A percentile compares a stretch with the other conserved stretches of the same genome.
phyloP scores from a whole-genome alignment of 805 yeast genomes.

The Starmerella stellata region DNA sequence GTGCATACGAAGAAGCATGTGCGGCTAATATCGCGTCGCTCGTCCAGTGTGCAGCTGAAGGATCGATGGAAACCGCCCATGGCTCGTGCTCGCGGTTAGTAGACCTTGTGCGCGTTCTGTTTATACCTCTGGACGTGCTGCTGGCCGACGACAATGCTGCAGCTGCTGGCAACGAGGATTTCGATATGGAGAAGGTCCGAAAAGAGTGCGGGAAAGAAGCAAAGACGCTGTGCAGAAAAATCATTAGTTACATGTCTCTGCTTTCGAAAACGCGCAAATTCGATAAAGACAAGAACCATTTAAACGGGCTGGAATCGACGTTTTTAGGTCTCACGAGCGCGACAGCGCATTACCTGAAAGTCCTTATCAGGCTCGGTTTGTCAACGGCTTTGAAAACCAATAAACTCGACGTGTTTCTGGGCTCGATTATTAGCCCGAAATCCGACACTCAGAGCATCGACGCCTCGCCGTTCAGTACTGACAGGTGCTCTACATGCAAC shows the following conservation, averaged over 20 bases:
- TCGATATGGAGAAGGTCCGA: not conserved
- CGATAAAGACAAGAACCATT: constrained; percentile 7
- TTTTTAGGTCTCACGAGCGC: constrained; percentile 71
- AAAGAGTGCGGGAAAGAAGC: constrained; percentile 33
- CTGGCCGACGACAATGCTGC: not conserved
- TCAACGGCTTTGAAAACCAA: constrained; percentile 56
- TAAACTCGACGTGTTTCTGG: constrained; percentile 43
- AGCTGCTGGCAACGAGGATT: not conserved
- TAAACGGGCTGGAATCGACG: constrained; percentile 19
- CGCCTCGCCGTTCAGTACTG: constrained; percentile 35
- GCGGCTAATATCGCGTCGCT: constrained; percentile 82
- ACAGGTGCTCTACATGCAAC: constrained; percentile 52
- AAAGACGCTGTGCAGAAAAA: constrained; percentile 67
- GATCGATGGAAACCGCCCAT: constrained; percentile 50
- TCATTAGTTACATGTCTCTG: constrained; percentile 74
- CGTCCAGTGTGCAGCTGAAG: constrained; percentile 67
- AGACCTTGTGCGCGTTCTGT: constrained; percentile 54
- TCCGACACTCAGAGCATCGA: constrained; percentile 7
- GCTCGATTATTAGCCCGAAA: constrained; percentile 23
- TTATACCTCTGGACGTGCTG: constrained; percentile 31
- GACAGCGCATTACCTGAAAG: constrained; percentile 77
- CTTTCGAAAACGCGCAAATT: constrained; percentile 38
- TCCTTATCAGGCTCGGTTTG: constrained; percentile 64
- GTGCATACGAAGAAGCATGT: constrained; percentile 75
- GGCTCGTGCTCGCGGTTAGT: constrained; percentile 54